Percentiles rank a stretch among this genome's conserved stretches.
Conservation (phyloP, 1,139 yeast genomes). For the Diutina pseudorugosa region DNA sequence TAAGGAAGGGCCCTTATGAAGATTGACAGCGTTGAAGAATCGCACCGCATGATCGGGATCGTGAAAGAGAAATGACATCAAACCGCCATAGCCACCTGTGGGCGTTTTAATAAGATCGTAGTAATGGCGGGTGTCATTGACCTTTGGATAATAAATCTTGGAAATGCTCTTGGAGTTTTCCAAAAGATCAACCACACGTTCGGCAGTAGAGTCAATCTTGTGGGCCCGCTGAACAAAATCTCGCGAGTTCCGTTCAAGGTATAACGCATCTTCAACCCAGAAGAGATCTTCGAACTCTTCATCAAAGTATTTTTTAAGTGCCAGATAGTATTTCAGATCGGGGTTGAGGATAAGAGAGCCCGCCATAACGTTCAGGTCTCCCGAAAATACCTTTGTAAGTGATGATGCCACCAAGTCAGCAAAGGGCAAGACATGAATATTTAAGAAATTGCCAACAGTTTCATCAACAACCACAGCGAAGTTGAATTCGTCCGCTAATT, state of each 20-base stretch:
- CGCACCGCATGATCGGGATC: conserved; percentile 52
- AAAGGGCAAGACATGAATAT: conserved; percentile 69
- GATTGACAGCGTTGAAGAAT: conserved; percentile 62
- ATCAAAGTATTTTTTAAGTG: conserved; percentile 41
- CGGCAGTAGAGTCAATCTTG: conserved; percentile 58
- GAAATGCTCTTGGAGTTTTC: conserved; percentile 38
- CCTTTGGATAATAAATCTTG: conserved; percentile 60
- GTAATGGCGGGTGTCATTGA: conserved; percentile 40
- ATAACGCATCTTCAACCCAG: conserved; percentile 93
- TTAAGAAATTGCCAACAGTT: conserved; percentile 83
- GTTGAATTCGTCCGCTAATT: conserved; percentile 53
- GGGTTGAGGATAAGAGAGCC: conserved; percentile 81
- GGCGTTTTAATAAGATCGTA: conserved; percentile 61
- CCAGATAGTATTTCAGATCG: conserved; percentile 36
- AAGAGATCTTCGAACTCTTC: conserved; percentile 57
- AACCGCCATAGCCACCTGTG: conserved; percentile 88
- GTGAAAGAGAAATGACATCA: conserved; percentile 66
- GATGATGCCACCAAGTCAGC: conserved; percentile 83
- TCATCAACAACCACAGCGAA: conserved; percentile 86
- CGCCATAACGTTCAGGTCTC: conserved; percentile 92
- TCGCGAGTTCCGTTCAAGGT: conserved; percentile 84
- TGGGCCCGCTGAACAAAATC: conserved; percentile 66
- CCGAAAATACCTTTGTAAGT: conserved; percentile 84
- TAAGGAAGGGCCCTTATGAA: conserved; percentile 88
- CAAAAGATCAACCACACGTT: conserved; percentile 38